Conservation (phyloP, 2,329 filamentous ascomycete species). For the Cladosporium sp. region DNA sequence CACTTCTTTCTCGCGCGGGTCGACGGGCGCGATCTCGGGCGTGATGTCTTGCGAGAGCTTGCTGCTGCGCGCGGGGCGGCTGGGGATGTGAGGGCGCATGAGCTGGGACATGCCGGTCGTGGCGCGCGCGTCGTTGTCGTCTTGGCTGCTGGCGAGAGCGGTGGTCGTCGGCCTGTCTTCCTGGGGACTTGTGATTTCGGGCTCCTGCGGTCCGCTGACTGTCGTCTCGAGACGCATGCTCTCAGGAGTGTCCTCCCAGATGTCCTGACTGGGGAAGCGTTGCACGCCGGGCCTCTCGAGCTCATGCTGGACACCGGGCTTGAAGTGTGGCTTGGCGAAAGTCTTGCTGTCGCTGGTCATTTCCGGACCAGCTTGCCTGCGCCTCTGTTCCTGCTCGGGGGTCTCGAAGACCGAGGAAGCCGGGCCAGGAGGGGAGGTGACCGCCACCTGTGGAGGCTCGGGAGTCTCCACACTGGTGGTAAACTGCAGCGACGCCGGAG, state of each 20-base stretch:
- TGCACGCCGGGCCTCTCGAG: conserved; percentile 49
- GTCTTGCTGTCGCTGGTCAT: conserved; percentile 40
- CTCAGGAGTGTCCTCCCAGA: conserved; percentile 92
- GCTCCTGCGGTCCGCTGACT: conserved; percentile 42
- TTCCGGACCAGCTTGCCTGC: conserved; percentile 30
- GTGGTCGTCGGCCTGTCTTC: conserved; percentile 23
- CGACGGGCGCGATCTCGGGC: conserved; percentile 29
- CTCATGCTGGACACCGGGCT: conserved; percentile 48
- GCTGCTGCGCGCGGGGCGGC: conserved; percentile 24
- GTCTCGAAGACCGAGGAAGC: conserved; percentile 36
- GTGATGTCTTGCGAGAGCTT: conserved; percentile 27
- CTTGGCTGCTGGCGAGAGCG: conserved; percentile 14
- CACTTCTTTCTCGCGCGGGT: conserved; percentile 20
- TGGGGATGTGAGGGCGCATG: conserved; percentile 24
- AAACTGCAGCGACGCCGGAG: conserved; percentile 74
- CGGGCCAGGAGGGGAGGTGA: conserved; percentile 13
- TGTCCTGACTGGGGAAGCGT: conserved; percentile 83
- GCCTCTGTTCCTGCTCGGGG: conserved; percentile 46
- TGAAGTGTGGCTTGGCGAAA: conserved; percentile 58
- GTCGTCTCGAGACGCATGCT: conserved; percentile 74
- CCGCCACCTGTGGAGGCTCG: conserved; percentile 36
- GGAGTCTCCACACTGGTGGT: conserved; percentile 78
- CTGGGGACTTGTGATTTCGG: conserved; percentile 24
- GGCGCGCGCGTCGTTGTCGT: conserved; percentile 19
- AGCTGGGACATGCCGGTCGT: conserved; percentile 24